These are phyloP conservation scores for Kazachstania sp. DNA, from an alignment of 1,139 yeast genomes.

Conservation along the genomic window DNA sequence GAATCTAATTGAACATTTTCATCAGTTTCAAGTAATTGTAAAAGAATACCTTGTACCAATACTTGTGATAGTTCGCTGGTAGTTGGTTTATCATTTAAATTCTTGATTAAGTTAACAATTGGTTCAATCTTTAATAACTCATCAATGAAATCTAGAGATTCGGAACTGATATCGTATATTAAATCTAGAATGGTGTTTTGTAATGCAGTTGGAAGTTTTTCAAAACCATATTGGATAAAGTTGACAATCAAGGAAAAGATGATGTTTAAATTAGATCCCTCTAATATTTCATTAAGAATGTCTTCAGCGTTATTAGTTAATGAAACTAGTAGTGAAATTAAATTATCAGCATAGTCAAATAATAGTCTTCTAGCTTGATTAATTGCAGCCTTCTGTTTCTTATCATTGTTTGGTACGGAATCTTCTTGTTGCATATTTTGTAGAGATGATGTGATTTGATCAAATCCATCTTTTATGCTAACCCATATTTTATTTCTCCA, in stretches of 20 bases:
- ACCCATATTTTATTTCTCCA: slow-evolving; percentile 78
- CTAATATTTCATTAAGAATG: slow-evolving; percentile 45
- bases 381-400: slow-evolving; percentile 6
- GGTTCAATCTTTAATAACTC: slow-evolving; percentile 25
- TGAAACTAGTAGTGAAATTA: slow-evolving; percentile 59
- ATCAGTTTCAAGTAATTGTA: slow-evolving; percentile 45
- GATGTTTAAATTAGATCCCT: slow-evolving; percentile 31
- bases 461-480: slow-evolving; percentile 43
- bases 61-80: slow-evolving; percentile 41
- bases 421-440: slow-evolving; percentile 35
- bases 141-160: slow-evolving; percentile 50
- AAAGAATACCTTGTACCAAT: slow-evolving; percentile 51
- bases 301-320: slow-evolving; percentile 59
- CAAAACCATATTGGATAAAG: slow-evolving; percentile 32
- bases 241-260: slow-evolving; percentile 39
- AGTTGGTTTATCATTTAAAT: slow-evolving; percentile 11
- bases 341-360: slow-evolving; percentile 64
- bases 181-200: slow-evolving; percentile 51
- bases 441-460: slow-evolving; percentile 44
- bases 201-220: slow-evolving; percentile 36
- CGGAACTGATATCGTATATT: slow-evolving; percentile 57
- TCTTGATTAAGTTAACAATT: slow-evolving; percentile 22
- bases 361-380: slow-evolving; percentile 36
- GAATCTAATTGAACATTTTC: slow-evolving; percentile 12
- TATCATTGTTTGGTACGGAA: slow-evolving; percentile 33